phyloP scores from a whole-genome alignment of 2,329 filamentous ascomycete species.

The Diaporthe amygdali region DNA sequence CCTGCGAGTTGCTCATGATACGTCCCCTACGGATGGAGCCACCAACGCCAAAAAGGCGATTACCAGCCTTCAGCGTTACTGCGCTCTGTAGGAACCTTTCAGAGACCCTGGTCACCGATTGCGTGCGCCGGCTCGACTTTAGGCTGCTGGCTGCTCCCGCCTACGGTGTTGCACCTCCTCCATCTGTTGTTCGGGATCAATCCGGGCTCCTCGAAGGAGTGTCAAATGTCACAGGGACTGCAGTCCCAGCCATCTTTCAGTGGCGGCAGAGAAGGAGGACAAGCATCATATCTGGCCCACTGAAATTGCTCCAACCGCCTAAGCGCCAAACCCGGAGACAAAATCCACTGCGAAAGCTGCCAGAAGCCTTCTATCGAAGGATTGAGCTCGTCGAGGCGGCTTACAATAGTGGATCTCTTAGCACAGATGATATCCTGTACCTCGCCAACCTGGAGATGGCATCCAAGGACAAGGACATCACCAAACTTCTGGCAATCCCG shows the following conservation, averaged over 20 bases:
- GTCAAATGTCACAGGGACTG: constrained; percentile 19
- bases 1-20: constrained; percentile 14
- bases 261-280: constrained; percentile 19
- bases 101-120: constrained; percentile 20
- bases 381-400: not conserved
- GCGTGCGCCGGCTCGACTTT: constrained; percentile 13
- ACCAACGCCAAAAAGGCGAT: not conserved
- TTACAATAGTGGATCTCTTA: not conserved
- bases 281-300: not conserved
- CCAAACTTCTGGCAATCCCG: constrained; percentile 21
- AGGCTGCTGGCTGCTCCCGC: not conserved
- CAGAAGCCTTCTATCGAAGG: constrained; percentile 1
- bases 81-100: constrained; percentile 23
- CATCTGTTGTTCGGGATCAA: constrained; percentile 7
- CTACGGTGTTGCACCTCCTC: not conserved
- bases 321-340: not conserved
- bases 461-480: constrained; percentile 24
- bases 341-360: constrained; percentile 15
- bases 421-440: constrained; percentile 15
- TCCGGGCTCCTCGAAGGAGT: constrained; percentile 19
- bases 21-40: not conserved
- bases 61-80: constrained; percentile 14
- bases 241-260: constrained; percentile 20
- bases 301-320: not conserved
- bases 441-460: constrained; percentile 16